Percentiles rank a stretch among this genome's conserved stretches.
Evolutionary conservation across 441 rosid species (phyloP).

Genomic region (Euphorbia corollata): DNA sequence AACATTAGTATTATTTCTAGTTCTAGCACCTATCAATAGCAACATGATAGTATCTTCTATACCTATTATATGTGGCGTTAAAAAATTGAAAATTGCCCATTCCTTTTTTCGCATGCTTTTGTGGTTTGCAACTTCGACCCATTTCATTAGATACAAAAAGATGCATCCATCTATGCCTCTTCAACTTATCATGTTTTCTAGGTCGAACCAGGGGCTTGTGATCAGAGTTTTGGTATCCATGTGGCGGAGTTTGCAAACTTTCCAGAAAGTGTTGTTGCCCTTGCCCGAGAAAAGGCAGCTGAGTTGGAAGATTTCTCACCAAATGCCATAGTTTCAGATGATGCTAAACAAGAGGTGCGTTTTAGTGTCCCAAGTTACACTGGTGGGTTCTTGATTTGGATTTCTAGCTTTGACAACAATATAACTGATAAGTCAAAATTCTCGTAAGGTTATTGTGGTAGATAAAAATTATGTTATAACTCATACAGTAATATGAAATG

Average conservation of each 20-base stretch:
- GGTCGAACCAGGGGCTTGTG: slow-evolving; percentile 97
- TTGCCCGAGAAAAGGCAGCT: slow-evolving; percentile 91
- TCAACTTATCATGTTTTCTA: slow-evolving; percentile 23
- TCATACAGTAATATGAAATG: too few species aligned
- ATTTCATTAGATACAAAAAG: neutral
- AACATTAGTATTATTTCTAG: neutral
- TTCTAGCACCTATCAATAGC: neutral
- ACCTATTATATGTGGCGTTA: neutral
- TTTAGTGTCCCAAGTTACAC: slow-evolving; percentile 6
- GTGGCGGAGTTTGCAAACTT: slow-evolving; percentile 98
- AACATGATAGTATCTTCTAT: neutral
- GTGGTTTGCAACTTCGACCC: neutral
- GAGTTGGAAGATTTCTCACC: slow-evolving; percentile 97
- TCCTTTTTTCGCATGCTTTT: neutral
- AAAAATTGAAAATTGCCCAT: neutral
- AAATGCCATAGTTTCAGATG: slow-evolving; percentile 36
- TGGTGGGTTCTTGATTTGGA: neutral
- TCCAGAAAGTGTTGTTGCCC: slow-evolving; percentile 86
- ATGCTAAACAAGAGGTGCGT: slow-evolving; percentile 38
- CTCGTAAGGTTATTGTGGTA: too few species aligned
- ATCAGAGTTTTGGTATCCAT: slow-evolving; percentile 98
- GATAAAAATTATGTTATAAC: too few species aligned
- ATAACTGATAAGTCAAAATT: too few species aligned
- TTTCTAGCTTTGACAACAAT: too few species aligned
- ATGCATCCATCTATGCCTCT: slow-evolving; percentile 12